phyloP scores from a whole-genome alignment of 371 early-diverging fungal species.

The Mucor lusitanicus region DNA sequence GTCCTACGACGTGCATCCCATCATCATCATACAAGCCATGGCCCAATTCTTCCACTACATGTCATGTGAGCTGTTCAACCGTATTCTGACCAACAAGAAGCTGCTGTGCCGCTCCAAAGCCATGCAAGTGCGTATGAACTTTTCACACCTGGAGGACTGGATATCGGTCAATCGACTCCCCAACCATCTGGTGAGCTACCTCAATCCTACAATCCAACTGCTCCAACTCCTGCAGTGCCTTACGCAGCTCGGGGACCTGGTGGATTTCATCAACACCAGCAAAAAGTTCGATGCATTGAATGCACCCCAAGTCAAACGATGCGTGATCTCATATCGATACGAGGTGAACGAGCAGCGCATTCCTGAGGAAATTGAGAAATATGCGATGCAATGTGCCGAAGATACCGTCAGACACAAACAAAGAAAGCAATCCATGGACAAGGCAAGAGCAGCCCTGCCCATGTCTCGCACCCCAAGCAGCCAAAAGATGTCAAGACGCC shows the following conservation, averaged over 20 bases:
- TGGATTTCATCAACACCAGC: slow-evolving; percentile 71
- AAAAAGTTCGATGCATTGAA: slow-evolving; percentile 66
- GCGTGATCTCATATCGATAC: slow-evolving; percentile 81
- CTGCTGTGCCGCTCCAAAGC: slow-evolving; percentile 82
- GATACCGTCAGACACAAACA: slow-evolving; percentile 58
- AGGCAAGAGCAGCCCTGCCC: background rate
- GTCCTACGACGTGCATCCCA: slow-evolving; percentile 66
- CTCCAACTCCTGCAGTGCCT: slow-evolving; percentile 82
- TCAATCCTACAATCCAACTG: slow-evolving; percentile 73
- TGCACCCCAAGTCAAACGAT: slow-evolving; percentile 70
- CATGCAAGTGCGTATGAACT: slow-evolving; percentile 82
- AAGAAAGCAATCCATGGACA: slow-evolving; percentile 4
- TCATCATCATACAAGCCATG: slow-evolving; percentile 65
- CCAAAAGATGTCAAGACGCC: slow-evolving; percentile 25
- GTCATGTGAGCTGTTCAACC: slow-evolving; percentile 81
- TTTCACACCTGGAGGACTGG: slow-evolving; percentile 87
- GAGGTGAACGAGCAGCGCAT: slow-evolving; percentile 79
- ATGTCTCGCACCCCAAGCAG: background rate
- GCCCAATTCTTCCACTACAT: slow-evolving; percentile 77
- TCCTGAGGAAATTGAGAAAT: slow-evolving; percentile 71
- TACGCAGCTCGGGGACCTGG: slow-evolving; percentile 65
- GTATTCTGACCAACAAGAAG: slow-evolving; percentile 73
- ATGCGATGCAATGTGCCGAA: slow-evolving; percentile 68
- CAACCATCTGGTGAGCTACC: slow-evolving; percentile 42
- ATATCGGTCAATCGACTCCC: slow-evolving; percentile 63